phyloP scores from a whole-genome alignment of 805 yeast species.

The Spathaspora arborariae region DNA sequence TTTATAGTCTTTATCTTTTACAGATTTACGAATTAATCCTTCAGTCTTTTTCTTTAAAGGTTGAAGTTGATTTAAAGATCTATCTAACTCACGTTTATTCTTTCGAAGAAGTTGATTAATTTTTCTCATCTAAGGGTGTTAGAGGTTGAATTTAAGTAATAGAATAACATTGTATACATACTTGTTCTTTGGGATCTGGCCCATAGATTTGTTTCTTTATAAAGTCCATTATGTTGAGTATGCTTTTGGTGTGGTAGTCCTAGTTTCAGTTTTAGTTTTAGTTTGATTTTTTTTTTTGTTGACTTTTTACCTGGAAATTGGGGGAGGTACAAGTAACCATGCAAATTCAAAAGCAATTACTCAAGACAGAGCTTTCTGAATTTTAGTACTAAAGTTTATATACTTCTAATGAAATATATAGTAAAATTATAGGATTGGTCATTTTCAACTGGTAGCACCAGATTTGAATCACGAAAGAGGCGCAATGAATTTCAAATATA shows the following conservation, averaged over 20 bases:
- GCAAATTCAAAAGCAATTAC: too few relatives aligned
- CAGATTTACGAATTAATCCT: constrained; percentile 66
- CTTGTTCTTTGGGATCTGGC: constrained; percentile 91
- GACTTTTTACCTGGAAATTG: neutral
- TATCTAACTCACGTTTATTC: constrained; percentile 80
- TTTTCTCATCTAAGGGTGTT: constrained; percentile 48
- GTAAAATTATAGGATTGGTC: too few relatives aligned
- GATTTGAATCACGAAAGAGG: too few relatives aligned
- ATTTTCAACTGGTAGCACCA: too few relatives aligned
- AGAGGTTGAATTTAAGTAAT: too few relatives aligned
- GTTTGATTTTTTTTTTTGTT: neutral
- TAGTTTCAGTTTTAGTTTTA: neutral
- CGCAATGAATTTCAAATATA: neutral
- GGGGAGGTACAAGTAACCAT: too few relatives aligned
- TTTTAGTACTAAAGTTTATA: too few relatives aligned
- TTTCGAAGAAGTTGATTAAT: constrained; percentile 78
- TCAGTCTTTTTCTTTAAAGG: constrained; percentile 73
- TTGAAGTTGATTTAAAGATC: constrained; percentile 61
- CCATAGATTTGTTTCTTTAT: constrained; percentile 90
- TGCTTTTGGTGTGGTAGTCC: neutral
- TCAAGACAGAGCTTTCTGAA: too few relatives aligned
- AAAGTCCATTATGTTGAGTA: constrained; percentile 59
- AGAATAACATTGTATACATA: constrained; percentile 22
- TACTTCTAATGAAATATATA: too few relatives aligned
- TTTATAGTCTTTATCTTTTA: constrained; percentile 70